These are phyloP conservation scores for Leccinum incarnatum DNA, from an alignment of 768 basidiomycete species.

Conservation along the genomic window DNA sequence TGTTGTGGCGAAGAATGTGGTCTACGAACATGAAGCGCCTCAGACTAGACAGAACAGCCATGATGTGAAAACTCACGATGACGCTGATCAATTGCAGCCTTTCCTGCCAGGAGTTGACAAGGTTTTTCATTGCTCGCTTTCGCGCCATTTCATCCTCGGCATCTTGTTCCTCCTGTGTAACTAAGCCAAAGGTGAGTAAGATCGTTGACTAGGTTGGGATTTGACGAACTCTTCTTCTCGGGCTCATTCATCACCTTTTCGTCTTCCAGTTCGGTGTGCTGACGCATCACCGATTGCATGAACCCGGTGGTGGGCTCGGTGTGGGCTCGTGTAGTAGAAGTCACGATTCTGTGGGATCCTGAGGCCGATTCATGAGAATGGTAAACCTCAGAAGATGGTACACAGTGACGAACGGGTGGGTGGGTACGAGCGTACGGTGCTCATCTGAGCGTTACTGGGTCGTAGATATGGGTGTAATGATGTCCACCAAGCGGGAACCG, in stretches of 20 bases:
- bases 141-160: conserved; percentile 44
- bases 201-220: not conserved
- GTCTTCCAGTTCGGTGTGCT: conserved; percentile 7
- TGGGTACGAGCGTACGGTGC: conserved; percentile 8
- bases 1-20: conserved; percentile 60
- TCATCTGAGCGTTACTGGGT: conserved; percentile 7
- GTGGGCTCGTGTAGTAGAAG: conserved; percentile 8
- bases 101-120: conserved; percentile 63
- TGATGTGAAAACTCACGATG: conserved; percentile 40
- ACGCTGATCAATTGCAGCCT: conserved; percentile 58
- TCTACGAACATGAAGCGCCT: conserved; percentile 33
- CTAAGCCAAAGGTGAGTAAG: conserved; percentile 19
- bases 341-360: conserved; percentile 17
- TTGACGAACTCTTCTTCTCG: conserved; percentile 20
- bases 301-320: conserved; percentile 24
- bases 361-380: not conserved
- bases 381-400: not conserved
- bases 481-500: conserved; percentile 3
- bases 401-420: conserved; percentile 4
- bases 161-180: conserved; percentile 51
- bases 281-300: conserved; percentile 21
- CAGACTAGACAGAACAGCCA: not conserved
- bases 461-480: not conserved
- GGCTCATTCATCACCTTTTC: conserved; percentile 12
- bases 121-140: conserved; percentile 45